Percentiles rank a stretch among this genome's conserved stretches.
These are phyloP conservation scores for Debaryomyces fabryi DNA, from an alignment of 1,139 yeast species.

Conservation along the genomic window DNA sequence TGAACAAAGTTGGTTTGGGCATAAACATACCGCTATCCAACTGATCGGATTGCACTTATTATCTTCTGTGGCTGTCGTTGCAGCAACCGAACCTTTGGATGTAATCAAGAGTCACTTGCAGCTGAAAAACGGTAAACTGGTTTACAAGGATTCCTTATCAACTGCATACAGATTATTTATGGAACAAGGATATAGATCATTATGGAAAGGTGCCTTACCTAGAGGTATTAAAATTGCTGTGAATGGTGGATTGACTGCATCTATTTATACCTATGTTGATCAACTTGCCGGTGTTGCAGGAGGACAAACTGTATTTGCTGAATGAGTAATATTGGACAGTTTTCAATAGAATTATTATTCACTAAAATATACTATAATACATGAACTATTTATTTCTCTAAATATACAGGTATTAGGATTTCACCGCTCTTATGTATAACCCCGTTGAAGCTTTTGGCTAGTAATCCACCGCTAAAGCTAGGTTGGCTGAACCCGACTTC, in stretches of 20 bases:
- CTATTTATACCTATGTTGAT: conserved; percentile 66
- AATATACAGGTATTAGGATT: conserved; percentile 53
- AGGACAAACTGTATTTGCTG: conserved; percentile 52
- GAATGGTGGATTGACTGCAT: conserved; percentile 78
- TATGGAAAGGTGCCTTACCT: conserved; percentile 84
- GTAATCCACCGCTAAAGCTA: conserved; percentile 57
- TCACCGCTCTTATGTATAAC: conserved; percentile 54
- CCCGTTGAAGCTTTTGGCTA: conserved; percentile 57
- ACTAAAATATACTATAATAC: neutral
- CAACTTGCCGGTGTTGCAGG: conserved; percentile 50
- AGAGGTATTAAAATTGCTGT: conserved; percentile 76
- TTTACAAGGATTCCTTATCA: conserved; percentile 68
- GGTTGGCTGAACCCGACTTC: conserved; percentile 76
- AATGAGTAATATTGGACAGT: conserved; percentile 6
- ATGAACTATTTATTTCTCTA: conserved; percentile 23
- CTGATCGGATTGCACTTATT: conserved; percentile 57
- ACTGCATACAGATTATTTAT: conserved; percentile 74
- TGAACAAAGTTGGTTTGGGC: conserved; percentile 52
- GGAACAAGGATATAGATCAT: conserved; percentile 62
- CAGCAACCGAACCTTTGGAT: conserved; percentile 88
- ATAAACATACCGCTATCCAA: conserved; percentile 41
- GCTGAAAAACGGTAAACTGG: conserved; percentile 62
- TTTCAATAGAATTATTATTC: neutral
- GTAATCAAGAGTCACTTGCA: conserved; percentile 89
- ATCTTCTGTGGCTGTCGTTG: conserved; percentile 68